Base-by-base conservation (phyloP, 805 yeast species). In the Barnettozyma botsteinii region DNA sequence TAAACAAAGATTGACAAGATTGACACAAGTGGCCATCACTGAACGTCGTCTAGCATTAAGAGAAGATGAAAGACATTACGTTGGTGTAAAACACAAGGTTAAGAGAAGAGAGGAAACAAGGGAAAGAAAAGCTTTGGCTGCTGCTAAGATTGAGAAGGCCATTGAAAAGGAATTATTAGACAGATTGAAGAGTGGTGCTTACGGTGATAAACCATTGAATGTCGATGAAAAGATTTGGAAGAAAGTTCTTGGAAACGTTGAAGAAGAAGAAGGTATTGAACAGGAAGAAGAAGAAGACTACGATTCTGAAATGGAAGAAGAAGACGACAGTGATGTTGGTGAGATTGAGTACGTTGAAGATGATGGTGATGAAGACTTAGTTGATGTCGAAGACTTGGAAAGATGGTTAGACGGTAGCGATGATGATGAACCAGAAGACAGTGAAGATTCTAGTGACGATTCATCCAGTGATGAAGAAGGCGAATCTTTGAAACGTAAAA, bases 201-300 rank as follows among this genome's bases (percentile, higher is more conserved):
- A 93, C 60, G 98, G 98, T 50, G 98, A 93, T 59, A 86, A 91
- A 63, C 98, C 98, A 41, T 71, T 93, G 59, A 93, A 93, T 57
- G 98, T 93, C 27, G 98, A 93, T 55, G 96, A 91, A 57, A 81
- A 81, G 65, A 79, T 93, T 45, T 93, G 98, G 98, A 82, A 83
- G 73, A 85, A 81, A 68, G 94, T 93, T 19, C 75, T 93, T 68
- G 88, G 89, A 46, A 80, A 81, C 42, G 83, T 81, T 53, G 91
- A 83, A 47, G 80, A 77, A 35, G 85, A 81, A 45, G 78, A 77
- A 35, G 80, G 71, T 32, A 57, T 67, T 23, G 68, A 65, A 27
- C 65, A 66, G 35, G 69, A 62, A 42, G 78, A 75, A 23, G 77
- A 69, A 31, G 74, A 68, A 33, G 72, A 61, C 35, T 75, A 70